Evolutionary conservation across 176 grass and related monocot species (phyloP), one percentile per base, ranked within the genome.

Genomic region (Puya raimondii): DNA sequence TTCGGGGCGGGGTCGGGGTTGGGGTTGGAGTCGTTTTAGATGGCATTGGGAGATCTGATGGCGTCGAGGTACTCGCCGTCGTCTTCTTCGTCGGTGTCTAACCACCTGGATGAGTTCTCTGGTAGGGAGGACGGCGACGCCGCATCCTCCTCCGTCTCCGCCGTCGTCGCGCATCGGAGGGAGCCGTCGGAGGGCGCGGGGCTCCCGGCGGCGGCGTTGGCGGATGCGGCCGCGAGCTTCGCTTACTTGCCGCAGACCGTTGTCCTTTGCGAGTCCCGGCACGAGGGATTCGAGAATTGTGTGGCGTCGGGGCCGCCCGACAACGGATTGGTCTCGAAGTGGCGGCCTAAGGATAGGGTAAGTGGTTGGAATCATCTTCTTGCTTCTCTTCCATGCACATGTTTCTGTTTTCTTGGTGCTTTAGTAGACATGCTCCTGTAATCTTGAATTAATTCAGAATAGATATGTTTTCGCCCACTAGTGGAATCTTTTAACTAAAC

Each of bases 31-130:
- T 42, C 33, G 33, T 42, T 42, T 57, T 77, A 68, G 70, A 99
- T 99, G 95, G 95, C 95, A 84, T 88, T 99, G 89, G 95, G 95
- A 80, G 95, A 99, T 94, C 90, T 94, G 78, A 99, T 99, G 95
- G 80, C 85, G 49, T 99, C 95, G 48, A 90, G 95, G 82, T 82
- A 91, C 76, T 83, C 76, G 61, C 85, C 72, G 4, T 81, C 72
- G 63, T 51, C 83, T 47, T 65, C 73, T 51, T 49, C 70, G 42
- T 74, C 77, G 12, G 52, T 82, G 53, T 68, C 78, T 49, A 80
- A 64, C 12, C 84, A 84, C 69, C 18, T 76, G 73, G 73, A 76
- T 54, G 73, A 76, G 73, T 76, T 66, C 50, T 76, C 73, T 23
- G 63, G 49, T 12, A 63, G 64, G 64, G 73, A 54, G 63, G 50